Percentiles rank a stretch among this genome's conserved stretches.
phyloP scores from a whole-genome alignment of 345 rosid species.

The Hevea brasiliensis region DNA sequence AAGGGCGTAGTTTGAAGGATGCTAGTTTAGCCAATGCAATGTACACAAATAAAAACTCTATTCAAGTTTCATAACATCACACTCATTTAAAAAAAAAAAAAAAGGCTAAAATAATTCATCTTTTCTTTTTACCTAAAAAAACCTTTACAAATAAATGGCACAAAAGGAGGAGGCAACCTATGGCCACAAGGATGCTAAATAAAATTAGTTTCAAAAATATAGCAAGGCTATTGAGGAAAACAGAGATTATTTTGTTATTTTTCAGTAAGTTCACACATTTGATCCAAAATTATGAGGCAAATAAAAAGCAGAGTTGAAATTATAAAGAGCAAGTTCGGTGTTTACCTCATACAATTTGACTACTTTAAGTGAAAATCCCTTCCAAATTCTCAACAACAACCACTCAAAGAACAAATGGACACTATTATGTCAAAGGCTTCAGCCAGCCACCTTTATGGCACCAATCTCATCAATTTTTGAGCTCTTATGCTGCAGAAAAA shows the following conservation, averaged over 20 bases:
- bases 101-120: conserved; percentile 1
- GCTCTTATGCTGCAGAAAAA: conserved; percentile 68
- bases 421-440: conserved; percentile 35
- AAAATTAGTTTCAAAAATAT: background rate
- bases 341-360: conserved; percentile 58
- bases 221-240: background rate
- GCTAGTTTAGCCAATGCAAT: too few species aligned
- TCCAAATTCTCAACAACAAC: conserved; percentile 53
- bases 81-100: too few species aligned
- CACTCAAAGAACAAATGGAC: conserved; percentile 35
- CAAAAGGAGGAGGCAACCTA: background rate
- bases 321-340: background rate
- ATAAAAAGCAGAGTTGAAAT: background rate
- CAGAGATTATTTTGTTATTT: background rate
- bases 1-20: background rate
- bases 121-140: background rate
- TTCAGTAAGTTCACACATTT: background rate
- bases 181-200: background rate
- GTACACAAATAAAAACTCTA: background rate
- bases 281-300: background rate
- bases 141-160: background rate
- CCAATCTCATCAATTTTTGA: conserved; percentile 88
- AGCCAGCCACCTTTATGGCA: conserved; percentile 85
- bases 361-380: conserved; percentile 43
- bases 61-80: background rate